A percentile compares a stretch with the other conserved stretches of the same genome.
phyloP scores from a whole-genome alignment of 192 early-diverging fungal species.

The Phlyctochytrium planicorne region DNA sequence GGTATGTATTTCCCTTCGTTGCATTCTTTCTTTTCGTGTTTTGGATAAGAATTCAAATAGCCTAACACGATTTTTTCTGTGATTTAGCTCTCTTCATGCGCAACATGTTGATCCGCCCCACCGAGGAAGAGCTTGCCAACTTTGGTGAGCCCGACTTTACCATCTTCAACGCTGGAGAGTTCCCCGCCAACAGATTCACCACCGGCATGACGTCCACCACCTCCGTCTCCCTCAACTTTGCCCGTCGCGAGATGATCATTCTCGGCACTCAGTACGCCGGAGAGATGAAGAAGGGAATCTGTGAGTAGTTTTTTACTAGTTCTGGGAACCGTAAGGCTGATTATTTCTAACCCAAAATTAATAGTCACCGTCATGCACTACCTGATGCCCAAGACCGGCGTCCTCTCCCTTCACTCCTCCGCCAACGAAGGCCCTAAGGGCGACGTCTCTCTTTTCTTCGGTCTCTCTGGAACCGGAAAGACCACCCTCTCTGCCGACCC shows the following conservation, averaged over 20 bases:
- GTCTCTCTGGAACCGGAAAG: constrained; percentile 97
- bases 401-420: constrained; percentile 88
- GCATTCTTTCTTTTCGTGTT: not conserved
- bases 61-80: not conserved
- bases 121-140: constrained; percentile 80
- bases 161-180: constrained; percentile 92
- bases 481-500: constrained; percentile 97
- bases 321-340: no score
- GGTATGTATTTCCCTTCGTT: constrained; percentile 30
- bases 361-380: constrained; percentile 98
- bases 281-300: constrained; percentile 98
- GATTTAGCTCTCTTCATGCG: constrained; percentile 94
- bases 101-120: constrained; percentile 99
- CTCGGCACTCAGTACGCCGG: constrained; percentile 98
- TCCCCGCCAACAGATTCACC: constrained; percentile 92
- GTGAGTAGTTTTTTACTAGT: constrained; percentile 14
- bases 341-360: constrained; percentile 3
- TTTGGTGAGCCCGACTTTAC: constrained; percentile 98
- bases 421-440: constrained; percentile 88
- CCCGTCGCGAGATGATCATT: constrained; percentile 94
- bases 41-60: not conserved
- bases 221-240: constrained; percentile 90
- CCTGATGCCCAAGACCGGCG: constrained; percentile 92
- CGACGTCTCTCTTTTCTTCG: constrained; percentile 97
- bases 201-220: constrained; percentile 95